phyloP scores from a whole-genome alignment of 2,329 filamentous ascomycete genomes.

The Fusarium equiseti region DNA sequence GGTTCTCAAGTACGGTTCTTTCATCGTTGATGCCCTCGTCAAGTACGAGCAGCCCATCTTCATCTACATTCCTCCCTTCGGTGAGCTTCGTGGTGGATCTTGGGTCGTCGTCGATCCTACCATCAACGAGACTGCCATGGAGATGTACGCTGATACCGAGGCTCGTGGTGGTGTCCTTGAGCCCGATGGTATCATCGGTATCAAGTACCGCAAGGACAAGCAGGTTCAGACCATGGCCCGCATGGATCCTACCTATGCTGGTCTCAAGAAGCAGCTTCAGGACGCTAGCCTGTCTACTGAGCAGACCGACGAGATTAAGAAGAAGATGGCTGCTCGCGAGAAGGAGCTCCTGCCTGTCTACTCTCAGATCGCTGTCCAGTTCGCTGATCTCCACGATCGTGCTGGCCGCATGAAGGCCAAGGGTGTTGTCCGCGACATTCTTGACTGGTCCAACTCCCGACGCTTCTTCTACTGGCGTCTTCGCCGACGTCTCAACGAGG shows the following conservation, averaged over 20 bases:
- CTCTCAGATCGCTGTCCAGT: constrained; percentile 94
- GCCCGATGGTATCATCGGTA: constrained; percentile 97
- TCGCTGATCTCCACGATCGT: constrained; percentile 96
- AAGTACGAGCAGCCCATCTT: constrained; percentile 99
- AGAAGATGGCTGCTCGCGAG: constrained; percentile 86
- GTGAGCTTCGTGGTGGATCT: constrained; percentile 97
- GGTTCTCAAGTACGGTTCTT: constrained; percentile 98
- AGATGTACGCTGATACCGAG: constrained; percentile 98
- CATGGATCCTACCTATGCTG: constrained; percentile 84
- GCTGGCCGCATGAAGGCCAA: constrained; percentile 98
- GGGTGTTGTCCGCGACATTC: constrained; percentile 85
- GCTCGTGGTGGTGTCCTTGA: constrained; percentile 96
- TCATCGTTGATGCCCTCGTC: constrained; percentile 97
- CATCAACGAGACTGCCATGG: constrained; percentile 96
- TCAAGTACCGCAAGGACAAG: constrained; percentile 98
- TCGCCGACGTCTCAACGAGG: constrained; percentile 94
- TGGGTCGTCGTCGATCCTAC: constrained; percentile 99
- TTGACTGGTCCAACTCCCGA: constrained; percentile 89
- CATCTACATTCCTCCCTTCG: constrained; percentile 96
- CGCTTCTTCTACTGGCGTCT: constrained; percentile 99
- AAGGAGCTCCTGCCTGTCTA: constrained; percentile 92
- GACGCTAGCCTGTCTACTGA: constrained; percentile 75
- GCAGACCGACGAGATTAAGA: constrained; percentile 82
- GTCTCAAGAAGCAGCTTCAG: constrained; percentile 82
- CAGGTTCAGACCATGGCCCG: constrained; percentile 98